phyloP scores from a whole-genome alignment of 495 filamentous ascomycete genomes.

The Penicillium antarcticum region DNA sequence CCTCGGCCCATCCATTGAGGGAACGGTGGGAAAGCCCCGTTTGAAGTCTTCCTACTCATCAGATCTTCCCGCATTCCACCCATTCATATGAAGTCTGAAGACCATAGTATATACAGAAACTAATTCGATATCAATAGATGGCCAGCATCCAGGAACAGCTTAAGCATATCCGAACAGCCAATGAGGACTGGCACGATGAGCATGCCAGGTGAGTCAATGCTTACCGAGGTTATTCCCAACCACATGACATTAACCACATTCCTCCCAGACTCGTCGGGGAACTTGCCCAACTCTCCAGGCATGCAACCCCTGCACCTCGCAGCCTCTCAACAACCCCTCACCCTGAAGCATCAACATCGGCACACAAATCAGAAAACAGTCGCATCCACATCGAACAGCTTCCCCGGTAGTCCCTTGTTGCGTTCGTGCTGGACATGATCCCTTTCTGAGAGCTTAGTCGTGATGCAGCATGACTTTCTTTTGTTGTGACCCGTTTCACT shows the following conservation, averaged over 20 bases:
- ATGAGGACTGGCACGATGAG: conserved; percentile 46
- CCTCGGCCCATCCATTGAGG: conserved; percentile 52
- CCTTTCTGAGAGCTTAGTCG: not conserved
- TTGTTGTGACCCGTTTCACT: conserved; percentile 23
- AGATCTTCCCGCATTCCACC: conserved; percentile 32
- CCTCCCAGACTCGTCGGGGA: conserved; percentile 39
- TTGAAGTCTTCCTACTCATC: conserved; percentile 32
- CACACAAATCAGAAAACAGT: conserved; percentile 18
- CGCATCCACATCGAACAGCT: conserved; percentile 10
- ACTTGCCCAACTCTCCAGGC: conserved; percentile 36
- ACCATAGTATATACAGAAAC: conserved; percentile 16
- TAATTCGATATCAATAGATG: conserved; percentile 36
- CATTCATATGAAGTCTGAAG: conserved; percentile 30
- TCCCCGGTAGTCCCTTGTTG: conserved; percentile 8
- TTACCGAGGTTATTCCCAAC: not conserved
- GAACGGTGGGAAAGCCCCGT: conserved; percentile 51
- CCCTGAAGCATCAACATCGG: conserved; percentile 19
- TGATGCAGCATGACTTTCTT: conserved; percentile 17
- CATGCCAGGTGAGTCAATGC: conserved; percentile 35
- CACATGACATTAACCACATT: not conserved
- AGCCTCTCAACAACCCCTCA: conserved; percentile 34
- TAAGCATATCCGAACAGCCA: conserved; percentile 45
- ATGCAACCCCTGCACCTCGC: conserved; percentile 29
- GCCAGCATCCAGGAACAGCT: conserved; percentile 52
- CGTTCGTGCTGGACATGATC: not conserved